Conservation (phyloP, 2,329 filamentous ascomycete species). For the Monilinia fructigena region DNA sequence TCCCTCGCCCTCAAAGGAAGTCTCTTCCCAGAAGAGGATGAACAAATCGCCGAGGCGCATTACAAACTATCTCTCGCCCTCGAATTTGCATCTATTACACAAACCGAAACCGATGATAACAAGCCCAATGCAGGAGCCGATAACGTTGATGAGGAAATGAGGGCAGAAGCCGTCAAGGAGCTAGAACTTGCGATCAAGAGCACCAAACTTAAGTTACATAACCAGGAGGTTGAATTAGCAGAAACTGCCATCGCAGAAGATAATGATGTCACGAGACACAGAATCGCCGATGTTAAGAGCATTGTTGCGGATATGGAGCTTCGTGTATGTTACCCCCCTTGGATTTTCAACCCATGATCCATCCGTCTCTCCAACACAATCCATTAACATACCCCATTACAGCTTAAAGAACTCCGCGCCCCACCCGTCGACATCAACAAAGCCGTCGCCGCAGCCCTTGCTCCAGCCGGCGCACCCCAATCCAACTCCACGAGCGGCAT, state of each 20-base stretch:
- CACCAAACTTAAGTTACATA: slow-evolving; percentile 67
- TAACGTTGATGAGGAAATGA: slow-evolving; percentile 63
- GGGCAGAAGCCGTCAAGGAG: slow-evolving; percentile 68
- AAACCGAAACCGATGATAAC: slow-evolving; percentile 51
- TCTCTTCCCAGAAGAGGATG: slow-evolving; percentile 76
- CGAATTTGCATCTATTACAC: slow-evolving; percentile 83
- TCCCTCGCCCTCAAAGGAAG: slow-evolving; percentile 76
- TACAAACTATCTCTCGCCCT: slow-evolving; percentile 94
- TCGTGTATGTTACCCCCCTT: not conserved
- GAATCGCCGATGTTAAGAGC: slow-evolving; percentile 72
- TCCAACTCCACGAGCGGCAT: slow-evolving; percentile 54
- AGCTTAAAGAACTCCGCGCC: slow-evolving; percentile 68
- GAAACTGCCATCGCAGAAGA: slow-evolving; percentile 64
- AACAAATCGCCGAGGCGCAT: slow-evolving; percentile 88
- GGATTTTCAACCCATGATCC: not conserved
- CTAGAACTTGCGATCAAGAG: slow-evolving; percentile 73
- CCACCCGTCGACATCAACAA: slow-evolving; percentile 59
- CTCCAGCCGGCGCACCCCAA: slow-evolving; percentile 26
- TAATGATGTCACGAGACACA: slow-evolving; percentile 59
- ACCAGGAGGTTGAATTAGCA: slow-evolving; percentile 65
- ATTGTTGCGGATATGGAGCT: slow-evolving; percentile 73
- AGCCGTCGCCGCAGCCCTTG: slow-evolving; percentile 49
- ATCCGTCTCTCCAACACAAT: not conserved
- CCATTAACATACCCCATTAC: slow-evolving; percentile 26
- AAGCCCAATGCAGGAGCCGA: slow-evolving; percentile 44